phyloP scores from a whole-genome alignment of 192 early-diverging fungal genomes.

The Coemansia sp. region DNA sequence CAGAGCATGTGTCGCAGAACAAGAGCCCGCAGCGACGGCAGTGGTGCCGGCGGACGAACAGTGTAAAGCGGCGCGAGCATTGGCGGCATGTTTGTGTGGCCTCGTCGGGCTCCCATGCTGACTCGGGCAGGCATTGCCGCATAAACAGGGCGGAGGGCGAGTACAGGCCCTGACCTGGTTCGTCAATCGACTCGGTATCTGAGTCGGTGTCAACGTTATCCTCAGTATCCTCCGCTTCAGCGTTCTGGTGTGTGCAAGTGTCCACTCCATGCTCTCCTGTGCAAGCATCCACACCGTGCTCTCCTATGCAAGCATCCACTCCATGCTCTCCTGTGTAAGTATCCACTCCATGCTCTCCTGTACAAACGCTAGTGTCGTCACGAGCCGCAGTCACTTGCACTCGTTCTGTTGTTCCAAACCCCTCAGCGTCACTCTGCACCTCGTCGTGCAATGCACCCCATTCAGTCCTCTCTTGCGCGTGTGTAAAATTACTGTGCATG shows the following conservation, averaged over 20 bases:
- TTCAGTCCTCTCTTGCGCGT: not conserved
- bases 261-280: too few species aligned
- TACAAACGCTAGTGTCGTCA: not conserved
- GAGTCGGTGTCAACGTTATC: not conserved
- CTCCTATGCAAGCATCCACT: not conserved
- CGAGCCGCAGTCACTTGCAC: not conserved
- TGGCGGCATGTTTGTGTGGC: constrained; percentile 64
- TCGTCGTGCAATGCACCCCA: not conserved
- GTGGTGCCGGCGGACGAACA: constrained; percentile 83
- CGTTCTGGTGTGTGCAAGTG: not conserved
- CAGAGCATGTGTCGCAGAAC: constrained; percentile 79
- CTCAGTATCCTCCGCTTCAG: not conserved
- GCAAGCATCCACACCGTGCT: too few species aligned
- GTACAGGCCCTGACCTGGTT: constrained; percentile 13
- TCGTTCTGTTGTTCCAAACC: not conserved
- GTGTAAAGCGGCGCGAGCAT: constrained; percentile 67
- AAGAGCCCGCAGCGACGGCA: constrained; percentile 87
- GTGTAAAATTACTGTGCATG: not conserved
- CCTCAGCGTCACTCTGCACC: not conserved
- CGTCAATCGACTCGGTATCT: not conserved
- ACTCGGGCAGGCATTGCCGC: constrained; percentile 45
- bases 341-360: not conserved
- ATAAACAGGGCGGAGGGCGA: constrained; percentile 27
- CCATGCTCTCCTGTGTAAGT: too few species aligned
- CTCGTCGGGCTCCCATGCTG: constrained; percentile 77